phyloP scores from a whole-genome alignment of 2,329 filamentous ascomycete species.

The Aspergillus spinulosporus region DNA sequence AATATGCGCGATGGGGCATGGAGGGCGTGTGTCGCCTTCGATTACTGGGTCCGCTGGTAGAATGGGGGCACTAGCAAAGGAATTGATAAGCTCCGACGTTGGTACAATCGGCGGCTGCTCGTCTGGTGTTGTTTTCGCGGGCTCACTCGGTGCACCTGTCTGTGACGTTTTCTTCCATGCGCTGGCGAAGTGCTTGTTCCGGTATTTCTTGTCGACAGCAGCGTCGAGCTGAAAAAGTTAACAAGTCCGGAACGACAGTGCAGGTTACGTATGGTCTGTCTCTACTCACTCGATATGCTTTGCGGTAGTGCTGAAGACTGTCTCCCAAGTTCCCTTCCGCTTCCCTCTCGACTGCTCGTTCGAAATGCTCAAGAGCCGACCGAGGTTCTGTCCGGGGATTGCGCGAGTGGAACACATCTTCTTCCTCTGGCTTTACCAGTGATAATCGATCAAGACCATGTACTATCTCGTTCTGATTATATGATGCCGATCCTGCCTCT shows the following conservation, averaged over 20 bases:
- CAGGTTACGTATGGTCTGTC: neutral
- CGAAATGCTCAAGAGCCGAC: conserved; percentile 89
- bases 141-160: conserved; percentile 51
- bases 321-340: conserved; percentile 81
- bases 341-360: conserved; percentile 87
- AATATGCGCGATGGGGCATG: conserved; percentile 75
- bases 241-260: conserved; percentile 17
- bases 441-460: conserved; percentile 40
- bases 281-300: conserved; percentile 72
- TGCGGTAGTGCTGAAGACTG: conserved; percentile 82
- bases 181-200: conserved; percentile 84
- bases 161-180: conserved; percentile 52
- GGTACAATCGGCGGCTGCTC: conserved; percentile 51
- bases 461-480: conserved; percentile 34
- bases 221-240: conserved; percentile 65
- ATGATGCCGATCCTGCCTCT: conserved; percentile 18
- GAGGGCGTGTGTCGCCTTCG: conserved; percentile 68
- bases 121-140: conserved; percentile 54
- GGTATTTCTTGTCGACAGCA: conserved; percentile 80
- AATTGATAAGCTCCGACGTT: conserved; percentile 69
- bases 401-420: conserved; percentile 40
- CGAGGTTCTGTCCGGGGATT: conserved; percentile 53
- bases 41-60: conserved; percentile 65
- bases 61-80: conserved; percentile 72
- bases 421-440: conserved; percentile 32